These are phyloP conservation scores for Wickerhamiella allomyrinae DNA, from an alignment of 805 yeast species.

Conservation along the genomic window DNA sequence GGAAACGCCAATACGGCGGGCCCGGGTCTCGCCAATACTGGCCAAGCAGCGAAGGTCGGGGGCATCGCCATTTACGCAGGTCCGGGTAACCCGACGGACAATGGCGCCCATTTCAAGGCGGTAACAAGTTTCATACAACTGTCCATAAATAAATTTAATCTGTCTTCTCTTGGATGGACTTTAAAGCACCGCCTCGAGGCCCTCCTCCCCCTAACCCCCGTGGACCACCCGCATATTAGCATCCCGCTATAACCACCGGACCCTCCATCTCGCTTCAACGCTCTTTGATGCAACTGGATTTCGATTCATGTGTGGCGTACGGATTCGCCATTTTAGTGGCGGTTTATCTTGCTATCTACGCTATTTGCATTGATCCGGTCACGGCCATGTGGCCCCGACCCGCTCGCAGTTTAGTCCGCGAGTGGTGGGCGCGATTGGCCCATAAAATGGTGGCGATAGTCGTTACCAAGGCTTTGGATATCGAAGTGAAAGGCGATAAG, in stretches of 20 bases:
- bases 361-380: not conserved
- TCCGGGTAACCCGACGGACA: not conserved
- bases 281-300: not conserved
- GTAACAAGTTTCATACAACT: no score
- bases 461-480: not conserved
- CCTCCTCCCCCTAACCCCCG: no score
- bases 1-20: not conserved
- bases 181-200: no score
- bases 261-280: no score
- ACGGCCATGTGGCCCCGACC: not conserved
- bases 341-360: not conserved
- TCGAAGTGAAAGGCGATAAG: conserved; percentile 8
- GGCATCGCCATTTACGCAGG: not conserved
- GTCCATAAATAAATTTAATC: no score
- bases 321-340: not conserved
- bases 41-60: not conserved
- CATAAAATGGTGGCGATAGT: not conserved
- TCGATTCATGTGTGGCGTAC: not conserved
- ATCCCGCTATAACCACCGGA: no score
- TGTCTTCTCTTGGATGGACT: no score
- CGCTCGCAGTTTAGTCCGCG: not conserved
- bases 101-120: not conserved
- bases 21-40: not conserved
- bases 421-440: not conserved
- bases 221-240: no score